These are phyloP conservation scores for Thelephora terrestris DNA, from an alignment of 1,284 basidiomycete genomes.

Conservation along the genomic window DNA sequence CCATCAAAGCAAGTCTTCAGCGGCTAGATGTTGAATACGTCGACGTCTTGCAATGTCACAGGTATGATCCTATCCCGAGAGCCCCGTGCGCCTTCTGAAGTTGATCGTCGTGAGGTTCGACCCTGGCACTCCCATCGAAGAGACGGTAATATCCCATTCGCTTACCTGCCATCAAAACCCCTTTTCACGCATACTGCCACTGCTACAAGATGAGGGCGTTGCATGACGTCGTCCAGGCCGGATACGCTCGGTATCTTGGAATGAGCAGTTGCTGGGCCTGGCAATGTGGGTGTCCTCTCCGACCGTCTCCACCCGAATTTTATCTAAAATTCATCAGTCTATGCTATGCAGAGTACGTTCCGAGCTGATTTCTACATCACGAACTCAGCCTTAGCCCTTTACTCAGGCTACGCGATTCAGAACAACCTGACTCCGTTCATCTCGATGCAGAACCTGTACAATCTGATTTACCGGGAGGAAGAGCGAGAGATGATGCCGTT, in stretches of 20 bases:
- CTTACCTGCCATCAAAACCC: too few species aligned
- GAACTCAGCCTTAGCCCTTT: too few species aligned
- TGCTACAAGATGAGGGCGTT: constrained; percentile 31
- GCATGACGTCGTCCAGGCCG: constrained; percentile 35
- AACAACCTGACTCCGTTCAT: constrained; percentile 18
- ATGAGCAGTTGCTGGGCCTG: constrained; percentile 23
- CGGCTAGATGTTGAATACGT: constrained; percentile 29
- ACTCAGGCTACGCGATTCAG: constrained; percentile 17
- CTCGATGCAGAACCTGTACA: constrained; percentile 43
- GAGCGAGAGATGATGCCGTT: constrained; percentile 41
- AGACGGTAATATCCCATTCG: constrained; percentile 24
- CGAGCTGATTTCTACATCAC: not conserved
- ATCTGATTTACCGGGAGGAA: constrained; percentile 35
- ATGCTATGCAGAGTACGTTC: constrained; percentile 36
- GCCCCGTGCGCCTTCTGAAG: too few species aligned
- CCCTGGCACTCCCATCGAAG: constrained; percentile 20
- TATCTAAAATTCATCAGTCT: constrained; percentile 22
- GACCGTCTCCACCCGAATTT: too few species aligned
- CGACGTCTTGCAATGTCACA: constrained; percentile 21
- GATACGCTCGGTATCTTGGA: constrained; percentile 38
- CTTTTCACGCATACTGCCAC: too few species aligned
- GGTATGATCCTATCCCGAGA: too few species aligned
- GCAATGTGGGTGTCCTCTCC: constrained; percentile 12
- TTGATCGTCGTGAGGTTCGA: too few species aligned
- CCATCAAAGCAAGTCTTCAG: constrained; percentile 26